A percentile compares a stretch with the other conserved stretches of the same genome.
phyloP scores from a whole-genome alignment of 495 filamentous ascomycete species.

The Polyplosphaeria fusca region DNA sequence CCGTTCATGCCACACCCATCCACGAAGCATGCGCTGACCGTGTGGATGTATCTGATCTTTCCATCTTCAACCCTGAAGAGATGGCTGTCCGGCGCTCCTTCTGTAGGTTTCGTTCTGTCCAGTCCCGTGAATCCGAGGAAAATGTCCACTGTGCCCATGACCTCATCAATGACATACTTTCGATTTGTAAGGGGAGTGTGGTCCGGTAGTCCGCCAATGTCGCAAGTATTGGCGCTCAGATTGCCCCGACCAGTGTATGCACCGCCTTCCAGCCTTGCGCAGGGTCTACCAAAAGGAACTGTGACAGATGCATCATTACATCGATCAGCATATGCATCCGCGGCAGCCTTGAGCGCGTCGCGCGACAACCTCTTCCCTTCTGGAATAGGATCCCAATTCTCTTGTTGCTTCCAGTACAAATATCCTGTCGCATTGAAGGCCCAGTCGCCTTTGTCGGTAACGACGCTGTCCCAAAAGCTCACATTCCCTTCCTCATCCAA shows the following conservation, averaged over 20 bases:
- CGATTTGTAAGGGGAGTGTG: conserved; percentile 40
- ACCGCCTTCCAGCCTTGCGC: conserved; percentile 49
- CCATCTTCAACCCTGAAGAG: conserved; percentile 24
- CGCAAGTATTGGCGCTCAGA: conserved; percentile 42
- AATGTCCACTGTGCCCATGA: conserved; percentile 45
- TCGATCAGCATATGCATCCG: conserved; percentile 33
- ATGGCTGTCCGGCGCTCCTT: conserved; percentile 24
- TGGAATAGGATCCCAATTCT: conserved; percentile 24
- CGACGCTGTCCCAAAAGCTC: conserved; percentile 19
- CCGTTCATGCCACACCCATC: conserved; percentile 22
- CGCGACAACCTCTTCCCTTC: conserved; percentile 3
- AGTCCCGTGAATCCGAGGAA: conserved; percentile 36
- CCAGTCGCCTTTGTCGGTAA: conserved; percentile 27
- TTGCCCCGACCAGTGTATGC: conserved; percentile 40
- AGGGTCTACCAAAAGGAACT: conserved; percentile 50
- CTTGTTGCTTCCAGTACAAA: conserved; percentile 18
- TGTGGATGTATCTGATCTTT: conserved; percentile 28
- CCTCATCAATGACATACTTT: conserved; percentile 48
- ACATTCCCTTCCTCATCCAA: conserved; percentile 16
- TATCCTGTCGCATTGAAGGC: conserved; percentile 31
- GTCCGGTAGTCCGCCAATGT: conserved; percentile 38
- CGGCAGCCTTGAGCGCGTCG: conserved; percentile 23
- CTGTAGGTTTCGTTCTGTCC: conserved; percentile 7
- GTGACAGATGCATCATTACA: conserved; percentile 44
- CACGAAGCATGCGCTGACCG: conserved; percentile 16